Conservation (phyloP, 352 stramenopile species). For the Phytophthora macrochlamydospora region DNA sequence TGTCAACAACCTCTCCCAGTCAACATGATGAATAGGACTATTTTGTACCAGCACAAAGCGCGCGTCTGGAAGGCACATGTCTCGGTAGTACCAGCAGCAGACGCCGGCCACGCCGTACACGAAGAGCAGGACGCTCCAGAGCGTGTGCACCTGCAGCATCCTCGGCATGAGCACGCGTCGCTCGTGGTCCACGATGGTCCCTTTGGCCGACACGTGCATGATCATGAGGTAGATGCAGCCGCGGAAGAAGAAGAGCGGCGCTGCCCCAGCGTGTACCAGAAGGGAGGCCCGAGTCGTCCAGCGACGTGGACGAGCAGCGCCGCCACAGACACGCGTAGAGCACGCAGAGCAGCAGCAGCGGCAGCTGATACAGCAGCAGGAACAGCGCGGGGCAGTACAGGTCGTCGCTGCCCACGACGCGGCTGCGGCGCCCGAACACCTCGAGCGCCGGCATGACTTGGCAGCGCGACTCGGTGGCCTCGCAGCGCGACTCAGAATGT, state of each 20-base stretch:
- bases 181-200: constrained; percentile 87
- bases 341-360: constrained; percentile 63
- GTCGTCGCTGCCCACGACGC: constrained; percentile 85
- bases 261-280: constrained; percentile 81
- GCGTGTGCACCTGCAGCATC: constrained; percentile 75
- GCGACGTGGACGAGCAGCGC: constrained; percentile 64
- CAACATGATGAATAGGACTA: no score
- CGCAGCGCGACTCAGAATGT: constrained; percentile 14
- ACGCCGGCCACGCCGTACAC: constrained; percentile 63
- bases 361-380: constrained; percentile 79
- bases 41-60: constrained; percentile 72
- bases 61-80: constrained; percentile 75
- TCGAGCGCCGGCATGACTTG: constrained; percentile 75
- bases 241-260: constrained; percentile 80
- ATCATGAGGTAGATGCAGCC: constrained; percentile 88
- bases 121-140: constrained; percentile 78
- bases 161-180: constrained; percentile 86
- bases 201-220: constrained; percentile 82
- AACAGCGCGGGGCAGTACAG: constrained; percentile 84
- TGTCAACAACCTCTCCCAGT: no score
- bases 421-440: constrained; percentile 80
- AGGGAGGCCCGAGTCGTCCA: constrained; percentile 64
- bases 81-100: constrained; percentile 68
- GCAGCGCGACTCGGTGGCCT: background rate
- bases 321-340: constrained; percentile 71